Evolutionary conservation across 2,329 filamentous ascomycete species (phyloP).

Genomic region (Fusarium sarcochroum): DNA sequence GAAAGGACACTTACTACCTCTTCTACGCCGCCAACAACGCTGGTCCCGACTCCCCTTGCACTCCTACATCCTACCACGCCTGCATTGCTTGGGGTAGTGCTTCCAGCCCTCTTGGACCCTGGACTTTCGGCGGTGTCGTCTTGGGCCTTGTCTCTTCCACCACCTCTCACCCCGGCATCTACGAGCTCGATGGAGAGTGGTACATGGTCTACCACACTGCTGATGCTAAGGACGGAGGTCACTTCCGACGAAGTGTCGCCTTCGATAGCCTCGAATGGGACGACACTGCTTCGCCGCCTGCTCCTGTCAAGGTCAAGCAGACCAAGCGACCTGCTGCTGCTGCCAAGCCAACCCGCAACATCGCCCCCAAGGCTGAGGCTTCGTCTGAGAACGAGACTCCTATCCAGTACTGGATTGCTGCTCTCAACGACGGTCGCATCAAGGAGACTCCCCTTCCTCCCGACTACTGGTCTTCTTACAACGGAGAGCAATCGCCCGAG

Average conservation of each 20-base stretch:
- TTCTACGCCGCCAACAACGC: constrained; percentile 58
- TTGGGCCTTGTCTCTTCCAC: constrained; percentile 56
- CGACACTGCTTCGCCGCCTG: constrained; percentile 47
- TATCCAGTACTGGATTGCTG: constrained; percentile 56
- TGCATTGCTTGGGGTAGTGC: constrained; percentile 57
- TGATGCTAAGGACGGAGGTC: constrained; percentile 52
- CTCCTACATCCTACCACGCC: constrained; percentile 56
- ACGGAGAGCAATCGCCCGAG: constrained; percentile 49
- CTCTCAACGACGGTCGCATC: constrained; percentile 53
- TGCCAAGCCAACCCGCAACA: constrained; percentile 51
- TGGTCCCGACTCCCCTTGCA: constrained; percentile 54
- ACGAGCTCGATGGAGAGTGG: constrained; percentile 49
- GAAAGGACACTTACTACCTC: constrained; percentile 55
- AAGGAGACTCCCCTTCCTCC: constrained; percentile 53
- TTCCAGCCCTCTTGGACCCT: constrained; percentile 53
- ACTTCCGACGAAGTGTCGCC: constrained; percentile 55
- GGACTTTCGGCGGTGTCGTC: constrained; percentile 54
- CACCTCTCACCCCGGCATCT: constrained; percentile 55
- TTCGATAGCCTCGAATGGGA: constrained; percentile 54
- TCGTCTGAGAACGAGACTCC: constrained; percentile 49
- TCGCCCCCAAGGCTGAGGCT: constrained; percentile 49
- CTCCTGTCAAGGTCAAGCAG: constrained; percentile 50
- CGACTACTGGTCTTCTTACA: constrained; percentile 56
- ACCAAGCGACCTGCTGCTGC: constrained; percentile 46
- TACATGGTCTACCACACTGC: constrained; percentile 56